These are phyloP conservation scores for Aspergillus nidulans DNA, from an alignment of 495 filamentous ascomycete genomes.

Conservation along the genomic window DNA sequence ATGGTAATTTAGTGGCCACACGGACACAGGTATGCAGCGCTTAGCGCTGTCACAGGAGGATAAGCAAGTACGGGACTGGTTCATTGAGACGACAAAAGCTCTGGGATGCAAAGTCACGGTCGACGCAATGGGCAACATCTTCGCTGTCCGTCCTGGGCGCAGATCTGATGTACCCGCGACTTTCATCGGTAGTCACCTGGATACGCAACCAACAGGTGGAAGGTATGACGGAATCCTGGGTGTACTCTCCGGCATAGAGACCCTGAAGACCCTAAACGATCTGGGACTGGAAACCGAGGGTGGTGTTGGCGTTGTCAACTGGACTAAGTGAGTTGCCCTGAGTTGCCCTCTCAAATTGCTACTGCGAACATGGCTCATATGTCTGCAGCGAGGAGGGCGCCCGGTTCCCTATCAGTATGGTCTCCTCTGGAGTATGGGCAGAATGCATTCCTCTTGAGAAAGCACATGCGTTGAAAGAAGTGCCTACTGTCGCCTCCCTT, in stretches of 20 bases:
- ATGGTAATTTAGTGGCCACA: constrained; percentile 38
- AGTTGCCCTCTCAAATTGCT: no score
- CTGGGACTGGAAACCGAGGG: constrained; percentile 64
- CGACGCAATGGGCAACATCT: constrained; percentile 73
- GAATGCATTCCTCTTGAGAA: constrained; percentile 57
- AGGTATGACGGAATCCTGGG: constrained; percentile 74
- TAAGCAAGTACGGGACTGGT: constrained; percentile 71
- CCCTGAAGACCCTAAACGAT: constrained; percentile 64
- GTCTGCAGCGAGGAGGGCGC: constrained; percentile 64
- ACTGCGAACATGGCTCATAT: constrained; percentile 10
- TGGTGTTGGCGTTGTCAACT: constrained; percentile 70
- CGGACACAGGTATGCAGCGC: constrained; percentile 62
- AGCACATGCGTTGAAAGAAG: constrained; percentile 57
- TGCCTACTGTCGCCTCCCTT: constrained; percentile 42
- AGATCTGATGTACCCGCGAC: constrained; percentile 54
- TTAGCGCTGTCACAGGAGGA: constrained; percentile 68
- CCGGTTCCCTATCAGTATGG: constrained; percentile 74
- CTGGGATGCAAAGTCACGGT: constrained; percentile 60
- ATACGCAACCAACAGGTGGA: constrained; percentile 74
- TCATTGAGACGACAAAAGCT: constrained; percentile 57
- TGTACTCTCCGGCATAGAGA: constrained; percentile 66
- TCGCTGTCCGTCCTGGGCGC: constrained; percentile 62
- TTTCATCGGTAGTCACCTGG: constrained; percentile 69
- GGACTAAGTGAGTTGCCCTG: constrained; percentile 62
- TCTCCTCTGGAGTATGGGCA: constrained; percentile 74